Evolutionary conservation across 2,329 filamentous ascomycete genomes (phyloP), one percentile per base, ranked within the genome.

Genomic region (Pseudocercospora vitis): DNA sequence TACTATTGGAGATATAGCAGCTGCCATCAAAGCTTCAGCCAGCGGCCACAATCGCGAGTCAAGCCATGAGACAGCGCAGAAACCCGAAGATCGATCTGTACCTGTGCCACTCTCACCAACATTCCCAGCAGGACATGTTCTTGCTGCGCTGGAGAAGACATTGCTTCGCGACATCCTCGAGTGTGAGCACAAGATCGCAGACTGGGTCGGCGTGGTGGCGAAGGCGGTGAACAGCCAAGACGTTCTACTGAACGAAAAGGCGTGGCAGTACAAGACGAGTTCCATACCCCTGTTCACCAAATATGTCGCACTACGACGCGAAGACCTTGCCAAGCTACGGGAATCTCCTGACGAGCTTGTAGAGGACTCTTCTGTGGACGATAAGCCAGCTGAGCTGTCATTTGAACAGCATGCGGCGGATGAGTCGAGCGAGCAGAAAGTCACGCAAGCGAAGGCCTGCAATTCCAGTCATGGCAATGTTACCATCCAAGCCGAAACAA

Each of bases 221-320:
- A 42, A 42, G 7, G 37, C 37, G n/a, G 37, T 42, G 18, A 42
- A 9, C n/a, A 42, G 37, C 7, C 12, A 42, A 3, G 37, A 42
- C 19, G 37, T 42, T 9, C 8, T 42, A 2, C 4, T 42, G 37
- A 42, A 42, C 9, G 18, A 42, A 7, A 42, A 12, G 7, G 37
- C 37, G 7, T 42, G 37, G 37, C 37, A 42, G 12, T 42, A 42
- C 21, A 42, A 42, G 37, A 42, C 37, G 37, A 42, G 24, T 7
- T 18, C 19, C 3, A 42, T 42, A 3, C 37, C 37, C 1, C 37
- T 23, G 12, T 42, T 21, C 19, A 42, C 19, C 9, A 42, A 42
- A 5, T 42, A 42, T 24, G 37, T 42, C 14, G 37, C 37, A 14
- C 37, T 42, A 12, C 37, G 37, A 2, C 37, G 37, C 16, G 37